Percentiles rank a stretch among this genome's conserved stretches.
Conservation (phyloP, 2,329 filamentous ascomycete species). For the Ceratocystis alfenasii region DNA sequence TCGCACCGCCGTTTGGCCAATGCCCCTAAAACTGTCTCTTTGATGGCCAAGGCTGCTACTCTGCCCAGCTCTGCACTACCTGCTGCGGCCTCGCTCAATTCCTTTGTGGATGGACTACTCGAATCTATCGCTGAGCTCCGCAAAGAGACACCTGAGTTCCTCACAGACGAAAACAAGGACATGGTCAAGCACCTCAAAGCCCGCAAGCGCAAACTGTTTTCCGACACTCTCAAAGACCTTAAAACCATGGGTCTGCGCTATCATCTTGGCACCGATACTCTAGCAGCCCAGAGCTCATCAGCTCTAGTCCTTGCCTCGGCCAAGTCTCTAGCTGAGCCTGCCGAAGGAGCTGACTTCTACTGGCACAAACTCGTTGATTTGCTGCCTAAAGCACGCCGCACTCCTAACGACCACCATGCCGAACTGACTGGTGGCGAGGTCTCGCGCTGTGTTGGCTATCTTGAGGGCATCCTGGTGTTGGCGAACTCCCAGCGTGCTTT, state of each 20-base stretch:
- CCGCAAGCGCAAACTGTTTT: conserved; percentile 79
- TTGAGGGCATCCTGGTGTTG: conserved; percentile 75
- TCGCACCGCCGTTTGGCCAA: conserved; percentile 57
- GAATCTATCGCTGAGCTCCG: conserved; percentile 55
- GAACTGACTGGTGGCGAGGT: conserved; percentile 76
- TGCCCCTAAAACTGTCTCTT: conserved; percentile 53
- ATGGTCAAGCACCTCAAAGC: conserved; percentile 79
- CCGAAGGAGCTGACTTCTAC: conserved; percentile 27
- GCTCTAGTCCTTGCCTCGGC: conserved; percentile 55
- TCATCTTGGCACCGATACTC: conserved; percentile 62
- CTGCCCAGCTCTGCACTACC: conserved; percentile 42
- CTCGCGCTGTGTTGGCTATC: conserved; percentile 62
- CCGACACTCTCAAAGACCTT: conserved; percentile 71
- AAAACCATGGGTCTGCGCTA: conserved; percentile 81
- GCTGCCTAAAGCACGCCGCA: conserved; percentile 53
- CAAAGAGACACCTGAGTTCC: conserved; percentile 66
- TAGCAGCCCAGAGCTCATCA: conserved; percentile 61
- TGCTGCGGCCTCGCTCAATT: conserved; percentile 47
- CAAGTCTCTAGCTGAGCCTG: conserved; percentile 30
- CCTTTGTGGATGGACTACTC: conserved; percentile 55
- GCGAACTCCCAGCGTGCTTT: conserved; percentile 46
- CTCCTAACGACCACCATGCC: conserved; percentile 62
- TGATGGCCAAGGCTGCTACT: conserved; percentile 56
- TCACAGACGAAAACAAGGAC: conserved; percentile 79
- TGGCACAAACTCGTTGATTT: conserved; percentile 71